These are phyloP conservation scores for Phytophthora brassicae DNA, from an alignment of 352 stramenopile genomes.

Conservation along the genomic window DNA sequence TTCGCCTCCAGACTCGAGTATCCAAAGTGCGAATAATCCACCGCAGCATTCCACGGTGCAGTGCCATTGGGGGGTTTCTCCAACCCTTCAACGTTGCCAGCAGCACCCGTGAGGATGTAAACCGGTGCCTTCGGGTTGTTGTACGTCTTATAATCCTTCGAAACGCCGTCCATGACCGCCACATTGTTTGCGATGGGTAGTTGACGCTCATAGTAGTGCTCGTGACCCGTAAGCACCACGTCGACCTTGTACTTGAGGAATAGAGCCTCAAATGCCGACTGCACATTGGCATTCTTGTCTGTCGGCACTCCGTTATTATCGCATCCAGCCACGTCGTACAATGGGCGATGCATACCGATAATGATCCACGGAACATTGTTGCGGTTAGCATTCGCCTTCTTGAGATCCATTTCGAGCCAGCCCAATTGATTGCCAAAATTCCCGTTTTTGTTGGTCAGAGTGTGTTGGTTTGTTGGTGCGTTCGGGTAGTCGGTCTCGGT, in stretches of 20 bases:
- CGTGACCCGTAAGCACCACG: conserved; percentile 39
- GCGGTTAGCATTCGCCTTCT: conserved; percentile 38
- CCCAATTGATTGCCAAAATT: conserved; percentile 40
- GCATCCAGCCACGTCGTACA: conserved; percentile 38
- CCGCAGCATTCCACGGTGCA: conserved; percentile 29
- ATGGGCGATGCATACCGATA: conserved; percentile 46
- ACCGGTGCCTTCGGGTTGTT: conserved; percentile 43
- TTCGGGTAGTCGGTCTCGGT: conserved; percentile 58
- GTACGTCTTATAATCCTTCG: conserved; percentile 34
- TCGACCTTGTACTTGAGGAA: conserved; percentile 61
- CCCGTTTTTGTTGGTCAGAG: conserved; percentile 32
- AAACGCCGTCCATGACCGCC: conserved; percentile 40
- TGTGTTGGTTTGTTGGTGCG: conserved; percentile 37
- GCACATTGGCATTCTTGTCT: conserved; percentile 24
- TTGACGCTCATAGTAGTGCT: conserved; percentile 51
- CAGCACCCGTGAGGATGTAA: conserved; percentile 47
- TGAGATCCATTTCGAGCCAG: conserved; percentile 47
- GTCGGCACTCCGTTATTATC: conserved; percentile 20
- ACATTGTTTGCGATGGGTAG: conserved; percentile 34
- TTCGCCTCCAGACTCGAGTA: conserved; percentile 34
- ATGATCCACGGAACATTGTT: conserved; percentile 49
- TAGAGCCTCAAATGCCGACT: conserved; percentile 47
- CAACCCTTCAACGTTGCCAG: conserved; percentile 23
- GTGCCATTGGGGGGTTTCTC: conserved; percentile 26
- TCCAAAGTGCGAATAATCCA: conserved; percentile 29